Conservation (phyloP, 164 flowering plant species). For the Vitis cinerea region DNA sequence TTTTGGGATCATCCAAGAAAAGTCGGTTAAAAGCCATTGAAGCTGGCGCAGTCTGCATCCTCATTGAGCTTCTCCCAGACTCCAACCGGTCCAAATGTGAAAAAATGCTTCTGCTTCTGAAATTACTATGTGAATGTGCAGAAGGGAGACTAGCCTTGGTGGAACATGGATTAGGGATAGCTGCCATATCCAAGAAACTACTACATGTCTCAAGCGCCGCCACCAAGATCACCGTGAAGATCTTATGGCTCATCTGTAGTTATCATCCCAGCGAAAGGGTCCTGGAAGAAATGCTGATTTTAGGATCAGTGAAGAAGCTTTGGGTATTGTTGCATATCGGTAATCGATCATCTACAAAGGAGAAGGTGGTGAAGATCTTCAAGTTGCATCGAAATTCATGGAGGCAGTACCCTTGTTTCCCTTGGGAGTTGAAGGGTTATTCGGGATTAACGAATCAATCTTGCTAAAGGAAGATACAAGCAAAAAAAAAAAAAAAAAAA, state of each 20-base stretch:
- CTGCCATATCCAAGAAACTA: conserved; percentile 50
- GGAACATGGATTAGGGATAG: conserved; percentile 61
- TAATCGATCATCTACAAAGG: conserved; percentile 43
- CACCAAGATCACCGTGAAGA: conserved; percentile 55
- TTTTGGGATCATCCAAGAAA: conserved; percentile 37
- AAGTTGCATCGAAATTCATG: conserved; percentile 58
- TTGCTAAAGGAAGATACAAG: background rate
- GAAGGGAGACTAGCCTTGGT: conserved; percentile 66
- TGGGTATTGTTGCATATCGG: conserved; percentile 43
- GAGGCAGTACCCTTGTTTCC: conserved; percentile 56
- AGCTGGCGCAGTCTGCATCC: conserved; percentile 56
- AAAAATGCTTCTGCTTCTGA: conserved; percentile 49
- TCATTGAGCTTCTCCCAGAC: conserved; percentile 66
- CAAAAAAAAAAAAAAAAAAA: background rate
- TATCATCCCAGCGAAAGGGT: conserved; percentile 47
- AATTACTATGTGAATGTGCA: conserved; percentile 52
- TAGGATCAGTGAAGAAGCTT: conserved; percentile 61
- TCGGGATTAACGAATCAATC: conserved; percentile 30
- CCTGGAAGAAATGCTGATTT: conserved; percentile 59
- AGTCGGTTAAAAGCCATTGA: conserved; percentile 51
- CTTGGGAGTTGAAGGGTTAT: conserved; percentile 49
- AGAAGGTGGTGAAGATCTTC: conserved; percentile 48
- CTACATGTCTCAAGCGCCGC: conserved; percentile 41
- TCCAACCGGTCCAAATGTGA: conserved; percentile 48
- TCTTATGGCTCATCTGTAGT: conserved; percentile 43